Conservation (phyloP, 2,329 filamentous ascomycete genomes). For the Coniella vitis region DNA sequence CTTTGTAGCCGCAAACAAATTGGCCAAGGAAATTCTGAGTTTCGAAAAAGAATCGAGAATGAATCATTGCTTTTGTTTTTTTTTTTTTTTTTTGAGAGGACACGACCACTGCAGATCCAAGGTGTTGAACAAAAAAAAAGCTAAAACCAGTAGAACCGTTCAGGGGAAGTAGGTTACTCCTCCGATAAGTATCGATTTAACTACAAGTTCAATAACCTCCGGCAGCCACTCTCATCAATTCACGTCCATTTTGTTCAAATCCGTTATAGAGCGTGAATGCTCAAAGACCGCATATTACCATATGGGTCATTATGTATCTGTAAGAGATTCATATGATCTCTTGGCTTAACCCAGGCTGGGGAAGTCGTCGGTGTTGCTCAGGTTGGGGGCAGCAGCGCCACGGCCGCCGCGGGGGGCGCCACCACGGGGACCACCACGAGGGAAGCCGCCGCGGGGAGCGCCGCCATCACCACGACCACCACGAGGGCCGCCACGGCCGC, state of each 20-base stretch:
- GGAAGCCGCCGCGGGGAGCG: slow-evolving; percentile 35
- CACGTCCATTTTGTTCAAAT: slow-evolving; percentile 1
- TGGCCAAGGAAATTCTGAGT: not conserved
- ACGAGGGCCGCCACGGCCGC: slow-evolving; percentile 43
- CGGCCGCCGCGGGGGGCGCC: slow-evolving; percentile 36
- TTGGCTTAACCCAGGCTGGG: slow-evolving; percentile 43
- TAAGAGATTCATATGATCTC: not conserved
- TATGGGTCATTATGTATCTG: slow-evolving; percentile 6
- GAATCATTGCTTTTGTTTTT: slow-evolving; percentile 14
- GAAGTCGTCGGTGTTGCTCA: slow-evolving; percentile 52
- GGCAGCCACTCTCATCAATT: not conserved
- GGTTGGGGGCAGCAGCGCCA: slow-evolving; percentile 43
- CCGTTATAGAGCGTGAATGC: not conserved
- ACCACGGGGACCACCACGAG: slow-evolving; percentile 34
- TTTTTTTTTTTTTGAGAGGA: slow-evolving; percentile 15
- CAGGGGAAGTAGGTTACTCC: not conserved
- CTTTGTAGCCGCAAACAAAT: too few species aligned
- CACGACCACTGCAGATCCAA: slow-evolving; percentile 10
- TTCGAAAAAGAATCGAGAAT: not conserved
- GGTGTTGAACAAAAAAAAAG: slow-evolving; percentile 1
- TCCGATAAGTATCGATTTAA: slow-evolving; percentile 5
- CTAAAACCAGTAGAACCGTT: slow-evolving; percentile 8
- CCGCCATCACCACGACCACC: slow-evolving; percentile 36
- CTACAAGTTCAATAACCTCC: not conserved
- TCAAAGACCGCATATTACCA: slow-evolving; percentile 4